phyloP scores from a whole-genome alignment of 164 flowering plant genomes.

The Chimonanthus praecox region DNA sequence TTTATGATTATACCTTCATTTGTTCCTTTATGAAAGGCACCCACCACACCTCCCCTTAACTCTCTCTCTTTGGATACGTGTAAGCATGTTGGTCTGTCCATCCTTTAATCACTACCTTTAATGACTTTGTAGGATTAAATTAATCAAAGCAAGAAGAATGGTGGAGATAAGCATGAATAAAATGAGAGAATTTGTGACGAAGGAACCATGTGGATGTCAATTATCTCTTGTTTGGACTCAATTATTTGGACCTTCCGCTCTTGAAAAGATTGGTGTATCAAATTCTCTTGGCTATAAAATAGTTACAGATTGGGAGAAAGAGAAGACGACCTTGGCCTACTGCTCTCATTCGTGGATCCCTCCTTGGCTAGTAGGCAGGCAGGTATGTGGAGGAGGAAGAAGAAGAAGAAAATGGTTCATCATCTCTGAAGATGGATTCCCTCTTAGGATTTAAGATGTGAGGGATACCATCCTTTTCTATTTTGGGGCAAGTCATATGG shows the following conservation, averaged over 20 bases:
- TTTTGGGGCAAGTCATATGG: slow-evolving; percentile 44
- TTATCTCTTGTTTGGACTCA: not conserved
- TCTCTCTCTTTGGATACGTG: not conserved
- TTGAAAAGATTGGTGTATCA: no score
- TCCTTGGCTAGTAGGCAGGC: not conserved
- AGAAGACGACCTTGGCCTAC: not conserved
- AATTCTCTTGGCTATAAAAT: not conserved
- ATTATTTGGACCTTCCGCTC: not conserved
- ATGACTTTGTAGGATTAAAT: not conserved
- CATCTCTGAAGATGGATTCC: not conserved
- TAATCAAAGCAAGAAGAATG: slow-evolving; percentile 3
- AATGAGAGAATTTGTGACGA: not conserved
- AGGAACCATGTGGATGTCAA: slow-evolving; percentile 2
- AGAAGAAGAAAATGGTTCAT: slow-evolving; percentile 7
- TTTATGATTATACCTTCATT: no score
- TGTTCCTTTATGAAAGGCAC: not conserved
- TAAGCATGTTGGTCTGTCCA: not conserved
- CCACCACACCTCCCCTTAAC: not conserved
- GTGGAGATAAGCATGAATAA: slow-evolving; percentile 12
- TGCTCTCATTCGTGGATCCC: not conserved
- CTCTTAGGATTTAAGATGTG: slow-evolving; percentile 1
- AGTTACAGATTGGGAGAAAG: not conserved
- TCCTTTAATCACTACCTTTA: not conserved
- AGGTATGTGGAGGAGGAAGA: slow-evolving; percentile 21
- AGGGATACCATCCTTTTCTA: not conserved